These are phyloP conservation scores for Leishmania amazonensis DNA, from an alignment of 208 protist genomes.

Conservation along the genomic window DNA sequence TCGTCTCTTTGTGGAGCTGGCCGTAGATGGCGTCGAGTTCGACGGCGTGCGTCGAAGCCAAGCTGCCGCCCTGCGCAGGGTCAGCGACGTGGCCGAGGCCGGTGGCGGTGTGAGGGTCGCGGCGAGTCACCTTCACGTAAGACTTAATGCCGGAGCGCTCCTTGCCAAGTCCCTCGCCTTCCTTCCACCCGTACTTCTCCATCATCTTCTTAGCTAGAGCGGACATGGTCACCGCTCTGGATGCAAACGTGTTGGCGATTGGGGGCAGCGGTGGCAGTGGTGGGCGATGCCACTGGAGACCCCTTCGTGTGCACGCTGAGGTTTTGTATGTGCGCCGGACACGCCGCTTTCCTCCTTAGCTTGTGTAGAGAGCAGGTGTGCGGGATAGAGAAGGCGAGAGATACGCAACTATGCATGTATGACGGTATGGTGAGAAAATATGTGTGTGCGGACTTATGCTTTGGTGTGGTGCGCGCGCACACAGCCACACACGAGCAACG, in stretches of 20 bases:
- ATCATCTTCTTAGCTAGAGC: constrained; percentile 78
- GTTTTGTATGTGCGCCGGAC: background rate
- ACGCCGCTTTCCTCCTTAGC: background rate
- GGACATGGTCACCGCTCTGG: constrained; percentile 41
- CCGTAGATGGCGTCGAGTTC: constrained; percentile 76
- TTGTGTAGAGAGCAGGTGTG: too few species aligned
- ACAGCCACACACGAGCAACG: background rate
- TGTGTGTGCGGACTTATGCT: background rate
- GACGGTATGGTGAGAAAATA: background rate
- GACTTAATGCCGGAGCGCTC: constrained; percentile 61
- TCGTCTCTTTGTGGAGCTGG: constrained; percentile 32
- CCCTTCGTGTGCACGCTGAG: background rate
- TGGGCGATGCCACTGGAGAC: background rate
- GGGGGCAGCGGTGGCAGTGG: background rate
- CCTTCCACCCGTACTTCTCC: constrained; percentile 86
- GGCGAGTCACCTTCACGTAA: constrained; percentile 79
- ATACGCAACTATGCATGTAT: background rate
- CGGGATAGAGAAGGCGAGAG: too few species aligned
- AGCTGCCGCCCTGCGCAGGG: constrained; percentile 38
- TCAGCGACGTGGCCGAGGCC: constrained; percentile 81
- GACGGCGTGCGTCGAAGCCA: constrained; percentile 53
- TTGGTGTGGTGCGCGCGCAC: background rate
- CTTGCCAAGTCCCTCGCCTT: constrained; percentile 85
- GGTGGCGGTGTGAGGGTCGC: constrained; percentile 63
- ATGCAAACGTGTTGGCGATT: background rate